Base-by-base conservation (phyloP, 441 rosid species). In the Rhodomyrtus psidioides region DNA sequence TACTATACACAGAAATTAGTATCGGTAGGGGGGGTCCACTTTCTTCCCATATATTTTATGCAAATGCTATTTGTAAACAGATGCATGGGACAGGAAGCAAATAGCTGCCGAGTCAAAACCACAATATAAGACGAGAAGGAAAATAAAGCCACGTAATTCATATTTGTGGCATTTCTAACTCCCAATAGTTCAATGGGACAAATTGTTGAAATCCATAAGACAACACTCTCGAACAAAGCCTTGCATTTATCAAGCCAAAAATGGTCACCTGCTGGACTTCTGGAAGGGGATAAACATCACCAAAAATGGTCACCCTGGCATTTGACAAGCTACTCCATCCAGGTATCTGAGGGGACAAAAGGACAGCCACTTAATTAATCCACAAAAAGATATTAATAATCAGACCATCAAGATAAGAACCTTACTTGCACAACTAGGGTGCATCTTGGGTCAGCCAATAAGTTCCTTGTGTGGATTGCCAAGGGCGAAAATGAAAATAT, bases 311-410 rank as follows among this genome's bases (percentile, higher is more conserved):
- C 86, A 96, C 99, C 84, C 99, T 94, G 51, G 99, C 99, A 90
- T 97, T 97, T 39, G 99, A 97, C 90, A 97, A 94, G 93, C 98
- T 93, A 90, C 98, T 97, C 99, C 99, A 95, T 83, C 99, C 99
- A 19, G 98, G 99, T 83, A 97, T 94, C 99, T 97, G 90, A 76
- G 53, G 85, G 90, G 83, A 30, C 85, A 82, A 87, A 88, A 86
- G 90, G 83, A 30, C 84, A 82, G 85, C 88, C 86, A 10, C 58
- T 90, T 87, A 89, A 75, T 83, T 84, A 89, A 88, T 70, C 86
- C 49, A 55, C 24, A 81, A 84, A 89, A 85, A 85, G 57, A 88
- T 86, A 19, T 9, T 44, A 86, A 59, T 34, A 83, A 86, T 74
- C 53, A 85, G 83, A 82, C 26, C 86, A 84, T 55, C 84, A 83